Conservation (phyloP, 768 basidiomycete genomes). For the Rhodotorula toruloides region DNA sequence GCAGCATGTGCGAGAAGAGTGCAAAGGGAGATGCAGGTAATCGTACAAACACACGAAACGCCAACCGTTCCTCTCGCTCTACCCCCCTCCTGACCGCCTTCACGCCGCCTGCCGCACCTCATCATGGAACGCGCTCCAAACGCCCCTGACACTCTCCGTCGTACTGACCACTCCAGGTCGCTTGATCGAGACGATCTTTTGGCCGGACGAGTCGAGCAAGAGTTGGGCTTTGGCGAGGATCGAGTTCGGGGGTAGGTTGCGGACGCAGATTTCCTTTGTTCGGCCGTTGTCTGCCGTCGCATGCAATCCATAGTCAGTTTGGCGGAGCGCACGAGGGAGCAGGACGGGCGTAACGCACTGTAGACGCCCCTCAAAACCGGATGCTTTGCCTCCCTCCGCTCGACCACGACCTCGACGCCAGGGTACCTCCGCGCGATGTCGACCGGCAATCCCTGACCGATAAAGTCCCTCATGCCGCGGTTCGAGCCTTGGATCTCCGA, state of each 20-base stretch:
- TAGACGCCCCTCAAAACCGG: conserved; percentile 81
- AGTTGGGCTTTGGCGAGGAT: conserved; percentile 75
- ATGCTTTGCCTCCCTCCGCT: conserved; percentile 65
- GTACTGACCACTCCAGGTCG: conserved; percentile 67
- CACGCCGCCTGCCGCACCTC: not conserved
- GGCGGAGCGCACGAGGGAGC: not conserved
- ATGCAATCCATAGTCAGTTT: too few species aligned
- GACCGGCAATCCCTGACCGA: conserved; percentile 53
- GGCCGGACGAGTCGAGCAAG: conserved; percentile 78
- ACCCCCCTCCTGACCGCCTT: not conserved
- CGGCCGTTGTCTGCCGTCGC: conserved; percentile 65
- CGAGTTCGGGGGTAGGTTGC: conserved; percentile 65
- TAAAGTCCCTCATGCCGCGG: conserved; percentile 62
- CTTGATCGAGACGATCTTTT: conserved; percentile 75
- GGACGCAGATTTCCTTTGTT: conserved; percentile 80
- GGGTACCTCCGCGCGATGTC: conserved; percentile 66
- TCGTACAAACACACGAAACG: too few species aligned
- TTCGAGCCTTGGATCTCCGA: conserved; percentile 79
- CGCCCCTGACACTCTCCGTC: conserved; percentile 74
- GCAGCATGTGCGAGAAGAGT: conserved; percentile 3
- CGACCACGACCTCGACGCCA: conserved; percentile 77
- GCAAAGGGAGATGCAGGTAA: too few species aligned
- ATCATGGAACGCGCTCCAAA: conserved; percentile 81
- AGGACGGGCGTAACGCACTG: conserved; percentile 51
- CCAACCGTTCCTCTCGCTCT: not conserved